These are phyloP conservation scores for Zymoseptoria tritici DNA, from an alignment of 2,329 filamentous ascomycete species.

Conservation along the genomic window DNA sequence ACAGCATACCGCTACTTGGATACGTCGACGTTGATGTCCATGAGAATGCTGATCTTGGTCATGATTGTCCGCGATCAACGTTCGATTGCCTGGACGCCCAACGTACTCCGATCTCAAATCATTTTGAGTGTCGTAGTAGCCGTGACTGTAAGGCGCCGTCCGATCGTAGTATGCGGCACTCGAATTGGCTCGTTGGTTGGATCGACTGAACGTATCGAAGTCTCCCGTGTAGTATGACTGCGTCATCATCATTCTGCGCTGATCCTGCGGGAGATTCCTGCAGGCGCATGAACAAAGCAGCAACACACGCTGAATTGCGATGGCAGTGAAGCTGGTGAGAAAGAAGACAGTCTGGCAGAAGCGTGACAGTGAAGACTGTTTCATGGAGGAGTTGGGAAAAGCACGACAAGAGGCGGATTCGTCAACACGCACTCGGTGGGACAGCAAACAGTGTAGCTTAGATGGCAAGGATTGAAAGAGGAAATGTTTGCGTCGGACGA, in stretches of 20 bases:
- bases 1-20: conserved; percentile 44
- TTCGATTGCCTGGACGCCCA: conserved; percentile 15
- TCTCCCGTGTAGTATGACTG: conserved; percentile 25
- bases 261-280: conserved; percentile 8
- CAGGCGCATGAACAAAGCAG: conserved; percentile 8
- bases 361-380: not conserved
- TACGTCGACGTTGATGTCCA: conserved; percentile 42
- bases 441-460: not conserved
- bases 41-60: conserved; percentile 27
- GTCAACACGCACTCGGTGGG: not conserved
- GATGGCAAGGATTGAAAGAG: not conserved
- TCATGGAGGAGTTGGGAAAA: not conserved
- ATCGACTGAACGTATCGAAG: conserved; percentile 19
- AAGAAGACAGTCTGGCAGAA: not conserved
- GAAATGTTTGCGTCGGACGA: not conserved
- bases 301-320: not conserved
- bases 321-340: not conserved
- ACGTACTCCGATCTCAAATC: conserved; percentile 20
- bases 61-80: conserved; percentile 25
- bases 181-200: conserved; percentile 17
- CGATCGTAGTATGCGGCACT: conserved; percentile 22
- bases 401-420: not conserved
- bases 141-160: conserved; percentile 17
- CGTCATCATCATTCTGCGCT: conserved; percentile 24
- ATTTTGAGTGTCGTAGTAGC: conserved; percentile 20